A percentile compares a stretch with the other conserved stretches of the same genome.
Evolutionary conservation across 805 yeast species (phyloP).

Genomic region (Limtongia smithiae): DNA sequence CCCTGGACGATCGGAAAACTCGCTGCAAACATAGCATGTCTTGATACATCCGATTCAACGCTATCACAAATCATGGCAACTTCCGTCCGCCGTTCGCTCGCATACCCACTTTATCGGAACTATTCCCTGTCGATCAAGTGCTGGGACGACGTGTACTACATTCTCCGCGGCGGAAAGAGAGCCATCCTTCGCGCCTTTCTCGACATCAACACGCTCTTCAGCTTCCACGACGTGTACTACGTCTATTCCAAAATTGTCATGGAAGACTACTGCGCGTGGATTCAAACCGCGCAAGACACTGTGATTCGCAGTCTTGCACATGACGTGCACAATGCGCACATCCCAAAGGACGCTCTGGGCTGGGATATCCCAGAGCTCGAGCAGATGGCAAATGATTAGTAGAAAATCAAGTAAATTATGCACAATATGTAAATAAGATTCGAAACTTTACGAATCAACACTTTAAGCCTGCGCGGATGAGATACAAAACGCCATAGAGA

Average conservation of each 20-base stretch:
- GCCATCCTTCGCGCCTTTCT: slow-evolving; percentile 58
- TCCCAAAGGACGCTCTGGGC: slow-evolving; percentile 30
- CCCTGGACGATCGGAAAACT: slow-evolving; percentile 93
- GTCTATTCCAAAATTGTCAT: slow-evolving; percentile 74
- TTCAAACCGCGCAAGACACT: slow-evolving; percentile 45
- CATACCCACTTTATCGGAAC: slow-evolving; percentile 76
- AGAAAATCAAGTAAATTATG: too few relatives aligned
- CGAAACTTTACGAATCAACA: too few relatives aligned
- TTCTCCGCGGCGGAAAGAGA: slow-evolving; percentile 66
- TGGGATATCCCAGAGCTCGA: slow-evolving; percentile 32
- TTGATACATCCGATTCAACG: slow-evolving; percentile 50
- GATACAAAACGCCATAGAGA: too few relatives aligned
- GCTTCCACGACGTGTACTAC: slow-evolving; percentile 79
- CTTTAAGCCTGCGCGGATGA: too few relatives aligned
- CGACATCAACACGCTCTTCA: slow-evolving; percentile 64
- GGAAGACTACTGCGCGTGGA: slow-evolving; percentile 76
- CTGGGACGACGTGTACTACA: slow-evolving; percentile 71
- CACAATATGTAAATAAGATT: too few relatives aligned
- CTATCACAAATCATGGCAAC: slow-evolving; percentile 58
- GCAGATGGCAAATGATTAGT: slow-evolving; percentile 11
- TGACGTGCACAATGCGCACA: slow-evolving; percentile 46
- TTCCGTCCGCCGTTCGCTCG: slow-evolving; percentile 65
- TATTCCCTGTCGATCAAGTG: slow-evolving; percentile 55
- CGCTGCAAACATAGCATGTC: slow-evolving; percentile 67
- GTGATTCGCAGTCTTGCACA: slow-evolving; percentile 64